Base-by-base conservation (phyloP, 2,329 filamentous ascomycete genomes). In the Colletotrichum scovillei region DNA sequence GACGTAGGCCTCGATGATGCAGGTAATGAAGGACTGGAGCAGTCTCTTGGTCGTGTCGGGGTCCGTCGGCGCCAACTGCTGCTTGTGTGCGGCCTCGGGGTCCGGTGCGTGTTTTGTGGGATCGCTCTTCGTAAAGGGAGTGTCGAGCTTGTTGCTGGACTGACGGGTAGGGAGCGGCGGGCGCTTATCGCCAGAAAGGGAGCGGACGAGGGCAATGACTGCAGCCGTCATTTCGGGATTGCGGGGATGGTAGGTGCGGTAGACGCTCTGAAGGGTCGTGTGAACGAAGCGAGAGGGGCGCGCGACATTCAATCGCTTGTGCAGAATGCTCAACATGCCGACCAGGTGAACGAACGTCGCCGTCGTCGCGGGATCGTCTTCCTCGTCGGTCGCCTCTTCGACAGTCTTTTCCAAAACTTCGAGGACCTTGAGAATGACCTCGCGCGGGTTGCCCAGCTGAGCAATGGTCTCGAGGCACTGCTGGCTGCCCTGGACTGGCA, bases 341-440 rank as follows among this genome's bases (percentile, higher is more conserved):
- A 95, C 86, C 3, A 96, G 85, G 6, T 89, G 88, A 76, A 93
- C 90, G 80, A 95, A 95, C 75, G 91, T 91, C 63, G 77, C 76
- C 35, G 78, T 79, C 76, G 68, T 82, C 24, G 82, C 81, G 11
- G 81, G 80, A 8, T 84, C 82, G 12, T 76, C 78, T 1, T 82
- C 82, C 1, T 82, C 79, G 58, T 83, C 83, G 9, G 83, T 82
- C 30, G 86, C 83, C n/a, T 86, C 83, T 49, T 80, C 79, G 56
- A 82, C 80, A 5, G 82, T 81, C 59, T 89, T 87, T 64, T 93
- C 90, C 74, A 97, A 85, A 16, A 90, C 89, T 80, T 95, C 93
- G 30, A 94, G 92, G 35, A 95, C 91, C 80, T 95, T 95, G 77
- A 97, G 86, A 72, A 96, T 92, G 58, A 95, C 93, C 81, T 97